Conservation (phyloP, 306 rosid genomes). For the Quercus engelmannii region DNA sequence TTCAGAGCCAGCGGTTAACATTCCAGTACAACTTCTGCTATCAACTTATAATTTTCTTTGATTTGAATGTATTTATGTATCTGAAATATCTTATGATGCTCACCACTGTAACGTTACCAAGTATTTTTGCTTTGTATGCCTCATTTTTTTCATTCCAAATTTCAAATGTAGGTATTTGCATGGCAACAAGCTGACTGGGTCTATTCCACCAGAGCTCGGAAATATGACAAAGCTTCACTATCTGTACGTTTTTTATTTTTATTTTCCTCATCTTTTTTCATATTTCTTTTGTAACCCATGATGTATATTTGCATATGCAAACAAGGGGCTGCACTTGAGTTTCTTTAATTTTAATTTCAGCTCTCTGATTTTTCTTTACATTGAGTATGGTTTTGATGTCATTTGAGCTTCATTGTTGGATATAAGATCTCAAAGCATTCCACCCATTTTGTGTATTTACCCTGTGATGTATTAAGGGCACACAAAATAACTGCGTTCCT, state of each 20-base stretch:
- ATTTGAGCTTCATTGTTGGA: neutral
- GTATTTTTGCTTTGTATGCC: neutral
- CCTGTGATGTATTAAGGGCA: neutral
- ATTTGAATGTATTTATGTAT: neutral
- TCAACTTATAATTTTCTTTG: neutral
- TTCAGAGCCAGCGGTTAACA: neutral
- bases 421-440: neutral
- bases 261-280: neutral
- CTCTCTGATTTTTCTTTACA: neutral
- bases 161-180: constrained; percentile 78
- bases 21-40: neutral
- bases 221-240: constrained; percentile 96
- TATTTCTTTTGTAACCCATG: neutral
- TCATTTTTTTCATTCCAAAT: constrained; percentile 4
- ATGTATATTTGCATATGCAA: neutral
- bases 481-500: neutral
- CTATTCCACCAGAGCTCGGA: constrained; percentile 88
- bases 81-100: neutral
- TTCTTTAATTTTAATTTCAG: neutral
- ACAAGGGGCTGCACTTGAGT: neutral
- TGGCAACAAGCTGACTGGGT: constrained; percentile 81
- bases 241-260: constrained; percentile 48
- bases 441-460: neutral
- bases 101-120: neutral
- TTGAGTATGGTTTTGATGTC: neutral